Evolutionary conservation across 164 flowering plant species (phyloP).

Genomic region (Protea cynaroides): DNA sequence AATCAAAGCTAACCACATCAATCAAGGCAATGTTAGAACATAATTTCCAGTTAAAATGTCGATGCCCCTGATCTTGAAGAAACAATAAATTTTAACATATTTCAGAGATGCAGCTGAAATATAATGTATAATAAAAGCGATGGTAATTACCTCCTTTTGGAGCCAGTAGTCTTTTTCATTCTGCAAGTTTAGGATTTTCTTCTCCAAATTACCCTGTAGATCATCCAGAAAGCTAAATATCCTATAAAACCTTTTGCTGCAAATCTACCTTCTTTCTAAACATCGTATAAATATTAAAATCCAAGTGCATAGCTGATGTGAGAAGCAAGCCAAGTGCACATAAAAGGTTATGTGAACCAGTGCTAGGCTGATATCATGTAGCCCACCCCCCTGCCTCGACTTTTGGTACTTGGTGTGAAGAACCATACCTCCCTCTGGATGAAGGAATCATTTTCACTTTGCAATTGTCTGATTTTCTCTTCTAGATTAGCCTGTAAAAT

Average conservation of each 20-base stretch:
- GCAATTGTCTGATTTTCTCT: constrained; percentile 20
- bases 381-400: too few species aligned
- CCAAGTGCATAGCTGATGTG: neutral
- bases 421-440: constrained; percentile 30
- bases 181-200: constrained; percentile 25
- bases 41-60: neutral
- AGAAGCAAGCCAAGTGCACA: neutral
- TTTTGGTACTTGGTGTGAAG: too few species aligned
- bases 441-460: constrained; percentile 25
- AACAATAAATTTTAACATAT: neutral
- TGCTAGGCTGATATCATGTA: too few species aligned
- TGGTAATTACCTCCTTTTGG: constrained; percentile 30
- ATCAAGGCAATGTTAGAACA: neutral
- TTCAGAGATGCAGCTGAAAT: neutral
- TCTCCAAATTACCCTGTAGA: constrained; percentile 36
- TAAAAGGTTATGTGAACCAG: neutral
- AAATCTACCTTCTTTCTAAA: neutral
- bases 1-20: neutral
- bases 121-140: neutral
- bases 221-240: constrained; percentile 9
- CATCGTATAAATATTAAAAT: neutral
- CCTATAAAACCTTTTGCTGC: too few species aligned
- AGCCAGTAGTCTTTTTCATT: constrained; percentile 29
- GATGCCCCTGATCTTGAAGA: neutral
- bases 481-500: constrained; percentile 17